Conservation (phyloP, 495 filamentous ascomycete genomes). For the Viridothelium virens region DNA sequence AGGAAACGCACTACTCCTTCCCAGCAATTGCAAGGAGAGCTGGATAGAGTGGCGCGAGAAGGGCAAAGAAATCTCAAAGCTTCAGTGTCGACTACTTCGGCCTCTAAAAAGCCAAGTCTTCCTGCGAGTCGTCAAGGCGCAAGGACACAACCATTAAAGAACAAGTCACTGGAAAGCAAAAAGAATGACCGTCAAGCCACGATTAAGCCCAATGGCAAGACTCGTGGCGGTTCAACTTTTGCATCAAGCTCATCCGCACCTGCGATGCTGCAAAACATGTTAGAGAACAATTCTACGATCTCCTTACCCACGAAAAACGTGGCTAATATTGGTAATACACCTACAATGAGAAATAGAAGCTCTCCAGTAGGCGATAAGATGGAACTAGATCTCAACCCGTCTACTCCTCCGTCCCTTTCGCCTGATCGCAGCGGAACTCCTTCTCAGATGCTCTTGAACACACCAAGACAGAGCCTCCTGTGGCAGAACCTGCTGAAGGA, state of each 20-base stretch:
- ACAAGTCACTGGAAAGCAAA: not conserved
- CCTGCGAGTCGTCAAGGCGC: not conserved
- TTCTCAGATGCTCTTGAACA: constrained; percentile 17
- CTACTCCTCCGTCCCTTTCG: not conserved
- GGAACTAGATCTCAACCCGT: not conserved
- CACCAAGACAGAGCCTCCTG: constrained; percentile 28
- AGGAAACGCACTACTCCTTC: constrained; percentile 2
- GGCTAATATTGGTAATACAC: not conserved
- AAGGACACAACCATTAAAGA: not conserved
- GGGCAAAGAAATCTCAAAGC: not conserved
- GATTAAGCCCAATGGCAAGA: not conserved
- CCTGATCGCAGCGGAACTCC: not conserved
- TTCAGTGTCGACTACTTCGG: not conserved
- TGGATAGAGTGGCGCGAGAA: not conserved
- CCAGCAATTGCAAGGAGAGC: not conserved
- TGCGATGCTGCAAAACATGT: not conserved
- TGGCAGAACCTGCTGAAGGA: constrained; percentile 24
- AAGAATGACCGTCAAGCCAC: not conserved
- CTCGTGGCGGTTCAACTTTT: not conserved
- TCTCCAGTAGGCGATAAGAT: not conserved
- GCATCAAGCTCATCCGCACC: not conserved
- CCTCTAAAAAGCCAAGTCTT: not conserved
- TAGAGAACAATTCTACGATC: not conserved
- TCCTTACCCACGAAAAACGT: not conserved
- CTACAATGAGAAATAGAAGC: not conserved